Percentiles rank a stretch among this genome's conserved stretches.
These are phyloP conservation scores for Suillus subaureus DNA, from an alignment of 768 basidiomycete genomes.

Conservation along the genomic window DNA sequence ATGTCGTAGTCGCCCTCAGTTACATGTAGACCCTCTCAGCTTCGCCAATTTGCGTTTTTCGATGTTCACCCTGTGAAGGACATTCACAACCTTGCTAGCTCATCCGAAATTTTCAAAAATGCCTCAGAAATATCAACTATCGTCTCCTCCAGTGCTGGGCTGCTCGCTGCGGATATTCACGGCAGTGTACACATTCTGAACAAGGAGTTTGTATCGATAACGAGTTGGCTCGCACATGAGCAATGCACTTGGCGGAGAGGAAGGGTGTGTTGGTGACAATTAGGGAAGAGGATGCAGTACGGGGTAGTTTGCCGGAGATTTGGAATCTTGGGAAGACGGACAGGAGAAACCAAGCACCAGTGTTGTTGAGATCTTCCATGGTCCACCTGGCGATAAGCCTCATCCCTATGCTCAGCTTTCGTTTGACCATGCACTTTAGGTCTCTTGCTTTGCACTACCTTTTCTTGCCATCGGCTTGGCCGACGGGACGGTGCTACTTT, in stretches of 20 bases:
- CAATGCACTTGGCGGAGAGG: slow-evolving; percentile 87
- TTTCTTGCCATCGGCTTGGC: slow-evolving; percentile 93
- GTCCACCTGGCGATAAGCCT: slow-evolving; percentile 76
- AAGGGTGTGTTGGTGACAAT: slow-evolving; percentile 85
- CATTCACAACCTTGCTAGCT: slow-evolving; percentile 68
- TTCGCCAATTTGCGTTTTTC: slow-evolving; percentile 92
- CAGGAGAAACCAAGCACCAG: slow-evolving; percentile 62
- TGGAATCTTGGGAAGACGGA: slow-evolving; percentile 83
- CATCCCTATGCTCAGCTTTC: slow-evolving; percentile 48
- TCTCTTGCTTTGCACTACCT: slow-evolving; percentile 79
- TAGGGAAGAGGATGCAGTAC: slow-evolving; percentile 80
- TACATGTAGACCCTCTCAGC: slow-evolving; percentile 49
- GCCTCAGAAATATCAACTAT: slow-evolving; percentile 76
- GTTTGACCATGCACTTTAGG: slow-evolving; percentile 38
- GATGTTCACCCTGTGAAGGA: slow-evolving; percentile 78
- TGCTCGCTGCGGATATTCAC: slow-evolving; percentile 84
- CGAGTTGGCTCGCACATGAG: slow-evolving; percentile 85
- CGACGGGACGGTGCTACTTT: slow-evolving; percentile 91
- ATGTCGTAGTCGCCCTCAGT: background rate
- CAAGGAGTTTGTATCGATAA: slow-evolving; percentile 67
- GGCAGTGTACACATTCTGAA: slow-evolving; percentile 80
- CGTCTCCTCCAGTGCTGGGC: slow-evolving; percentile 60
- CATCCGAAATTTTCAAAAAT: slow-evolving; percentile 79
- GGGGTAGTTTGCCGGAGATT: slow-evolving; percentile 76
- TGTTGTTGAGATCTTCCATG: slow-evolving; percentile 72